phyloP scores from a whole-genome alignment of 2,329 filamentous ascomycete species.

The Aspergillus sp. region DNA sequence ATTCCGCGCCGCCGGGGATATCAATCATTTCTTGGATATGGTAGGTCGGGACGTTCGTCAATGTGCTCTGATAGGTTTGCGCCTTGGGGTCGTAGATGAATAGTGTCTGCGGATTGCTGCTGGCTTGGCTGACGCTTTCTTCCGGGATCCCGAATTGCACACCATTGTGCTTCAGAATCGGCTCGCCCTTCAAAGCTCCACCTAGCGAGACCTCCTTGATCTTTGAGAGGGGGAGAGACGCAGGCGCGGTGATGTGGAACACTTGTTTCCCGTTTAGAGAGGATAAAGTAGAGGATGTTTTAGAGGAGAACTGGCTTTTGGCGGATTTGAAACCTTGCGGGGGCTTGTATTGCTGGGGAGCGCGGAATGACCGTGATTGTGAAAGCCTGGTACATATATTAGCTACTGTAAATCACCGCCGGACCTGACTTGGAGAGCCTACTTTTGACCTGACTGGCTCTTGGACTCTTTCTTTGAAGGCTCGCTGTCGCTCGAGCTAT shows the following conservation, averaged over 20 bases:
- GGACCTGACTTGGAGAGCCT: neutral
- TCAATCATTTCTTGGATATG: slow-evolving; percentile 38
- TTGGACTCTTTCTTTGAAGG: slow-evolving; percentile 7
- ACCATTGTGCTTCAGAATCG: slow-evolving; percentile 44
- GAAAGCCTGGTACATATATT: slow-evolving; percentile 9
- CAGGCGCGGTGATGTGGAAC: slow-evolving; percentile 49
- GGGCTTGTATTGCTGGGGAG: slow-evolving; percentile 40
- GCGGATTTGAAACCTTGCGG: slow-evolving; percentile 44
- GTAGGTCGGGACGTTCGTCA: slow-evolving; percentile 32
- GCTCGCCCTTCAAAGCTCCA: slow-evolving; percentile 40
- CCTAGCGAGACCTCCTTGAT: slow-evolving; percentile 46
- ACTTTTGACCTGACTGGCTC: slow-evolving; percentile 7
- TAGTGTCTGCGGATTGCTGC: slow-evolving; percentile 31
- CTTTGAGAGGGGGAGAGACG: slow-evolving; percentile 43
- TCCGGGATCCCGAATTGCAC: slow-evolving; percentile 42
- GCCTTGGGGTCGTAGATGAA: slow-evolving; percentile 38
- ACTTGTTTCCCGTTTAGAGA: slow-evolving; percentile 47
- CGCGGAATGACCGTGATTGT: slow-evolving; percentile 19
- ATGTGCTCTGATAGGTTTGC: slow-evolving; percentile 32
- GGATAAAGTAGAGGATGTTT: slow-evolving; percentile 35
- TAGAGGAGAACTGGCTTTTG: slow-evolving; percentile 35
- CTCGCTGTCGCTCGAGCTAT: slow-evolving; percentile 17
- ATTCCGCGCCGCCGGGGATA: slow-evolving; percentile 27
- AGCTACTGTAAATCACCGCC: slow-evolving; percentile 1
- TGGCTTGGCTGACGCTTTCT: slow-evolving; percentile 30